Base-by-base conservation (phyloP, 192 early-diverging fungal species). In the Dissophora globulifera region DNA sequence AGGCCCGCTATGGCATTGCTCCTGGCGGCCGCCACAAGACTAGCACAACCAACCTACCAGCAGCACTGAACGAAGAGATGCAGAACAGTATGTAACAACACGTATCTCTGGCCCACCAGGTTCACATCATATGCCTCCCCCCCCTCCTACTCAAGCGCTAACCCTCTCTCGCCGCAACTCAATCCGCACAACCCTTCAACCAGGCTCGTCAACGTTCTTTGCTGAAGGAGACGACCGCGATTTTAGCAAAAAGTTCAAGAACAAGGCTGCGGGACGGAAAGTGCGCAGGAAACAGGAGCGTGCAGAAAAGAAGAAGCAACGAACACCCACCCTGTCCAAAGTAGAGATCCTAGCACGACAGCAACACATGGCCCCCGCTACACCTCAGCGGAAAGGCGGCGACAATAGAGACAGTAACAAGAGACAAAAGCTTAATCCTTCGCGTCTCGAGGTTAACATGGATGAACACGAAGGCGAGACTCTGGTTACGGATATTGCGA, bases 221-320 rank as follows among this genome's bases (percentile, higher is more conserved):
- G 53, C 62, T 29, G 83, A 81, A 10, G 70, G 57, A 3, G 84
- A 86, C 46, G 67, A 82, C 56, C 80, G 84, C 27, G 74, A 80
- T 45, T 86, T 86, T 50, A 75, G 59, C 46, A 78, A 68, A 50
- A 74, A 80, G 20, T 86, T 79, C 62, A 79, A 80, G 29, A 84
- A 83, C 48, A 79, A 78, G 48, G 79, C 70, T 4, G 70, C 75
- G 0, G 69, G 69, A 9, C 59, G 84, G 23, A 86, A 86, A 51
- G 82, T 70, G 3, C 52, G 79, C 20, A 65, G 84, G 38, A 86
- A 86, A 54, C 80, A 86, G 58, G 76, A 83, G 61, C 63, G 80
- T 23, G 13, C 47, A 30, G 84, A 82, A n/a, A 86, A 86, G 56
- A 82, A 79, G 35, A 78, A 58, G 38, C 68, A 72, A 22, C 47